Percentiles rank a stretch among this genome's conserved stretches.
Conservation (phyloP, 371 early-diverging fungal genomes). For the Capillidium rhysosporum region DNA sequence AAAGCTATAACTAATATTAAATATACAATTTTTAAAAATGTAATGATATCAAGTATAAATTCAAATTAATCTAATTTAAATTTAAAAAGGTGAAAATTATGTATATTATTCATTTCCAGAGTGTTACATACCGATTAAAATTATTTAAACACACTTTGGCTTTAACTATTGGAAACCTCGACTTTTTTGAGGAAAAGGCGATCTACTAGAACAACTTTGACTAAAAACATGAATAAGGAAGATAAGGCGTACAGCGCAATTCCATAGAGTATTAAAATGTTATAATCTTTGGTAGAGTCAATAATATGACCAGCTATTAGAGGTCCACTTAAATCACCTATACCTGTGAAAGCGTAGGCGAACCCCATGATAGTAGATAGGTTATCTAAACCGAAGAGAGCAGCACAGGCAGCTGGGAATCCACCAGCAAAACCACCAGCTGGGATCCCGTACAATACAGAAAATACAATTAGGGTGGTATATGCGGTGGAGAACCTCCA, state of each 20-base stretch:
- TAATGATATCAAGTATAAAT: no score
- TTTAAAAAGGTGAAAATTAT: no score
- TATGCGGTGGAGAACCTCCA: slow-evolving; percentile 36
- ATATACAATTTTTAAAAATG: no score
- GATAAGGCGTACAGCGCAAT: background rate
- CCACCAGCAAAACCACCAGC: slow-evolving; percentile 29
- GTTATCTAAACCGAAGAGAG: slow-evolving; percentile 17
- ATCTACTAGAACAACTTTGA: no score
- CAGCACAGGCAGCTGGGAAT: slow-evolving; percentile 21
- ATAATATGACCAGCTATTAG: slow-evolving; percentile 20
- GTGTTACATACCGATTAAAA: no score
- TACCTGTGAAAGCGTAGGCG: slow-evolving; percentile 15
- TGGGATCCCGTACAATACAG: slow-evolving; percentile 31
- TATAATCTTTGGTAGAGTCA: slow-evolving; percentile 10
- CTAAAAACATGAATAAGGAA: background rate
- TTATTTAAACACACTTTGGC: no score
- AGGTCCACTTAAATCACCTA: slow-evolving; percentile 16
- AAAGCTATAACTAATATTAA: no score
- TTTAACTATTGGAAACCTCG: no score
- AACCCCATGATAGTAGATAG: slow-evolving; percentile 16
- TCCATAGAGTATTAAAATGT: background rate
- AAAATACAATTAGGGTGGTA: slow-evolving; percentile 22
- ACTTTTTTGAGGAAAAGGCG: no score
- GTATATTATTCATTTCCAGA: no score
- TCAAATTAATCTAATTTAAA: no score